Evolutionary conservation across 345 rosid genomes (phyloP), one percentile per base, ranked within the genome.

Genomic region (Hevea brasiliensis): DNA sequence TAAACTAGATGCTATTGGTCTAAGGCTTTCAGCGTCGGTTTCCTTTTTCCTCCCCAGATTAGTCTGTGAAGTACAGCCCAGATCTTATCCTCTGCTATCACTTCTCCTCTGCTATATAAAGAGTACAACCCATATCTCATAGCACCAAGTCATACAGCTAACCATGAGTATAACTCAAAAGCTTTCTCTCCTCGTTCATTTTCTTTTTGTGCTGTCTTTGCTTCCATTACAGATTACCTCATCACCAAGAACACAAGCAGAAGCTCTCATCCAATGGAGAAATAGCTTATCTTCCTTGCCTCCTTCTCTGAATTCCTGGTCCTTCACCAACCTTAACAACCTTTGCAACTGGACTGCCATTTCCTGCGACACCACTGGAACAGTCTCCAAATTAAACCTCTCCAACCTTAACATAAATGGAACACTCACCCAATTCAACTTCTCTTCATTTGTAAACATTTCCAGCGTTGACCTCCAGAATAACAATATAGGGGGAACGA

Each of bases 281-380:
- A 69, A 58, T 80, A 80, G 54, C 73, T 65, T 89, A 18, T 6
- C 58, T 40, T 68, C 47, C 56, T 45, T 80, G 6, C 79, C 84
- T 5, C 41, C 84, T 75, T 65, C 76, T 61, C 85, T 88, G 8
- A 26, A 47, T 67, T 87, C 95, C 14, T 90, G 95, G 95, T 83
- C 92, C 15, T 61, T 69, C 42, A 11, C 83, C 75, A 85, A 85
- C 77, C n/a, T 84, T 81, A 47, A 40, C 80, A 82, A 29, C 59
- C 85, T 85, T 80, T 88, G 95, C 88, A 88, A 81, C 80, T 90
- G 95, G 95, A 77, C 74, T 51, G 83, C 81, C 63, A 73, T 88
- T 35, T 57, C 62, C 78, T 90, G 92, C 70, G 73, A 74, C 68
- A 64, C 11, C 15, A 24, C 78, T 3, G 62, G 68, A 54, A 48